Evolutionary conservation across 2,329 filamentous ascomycete species (phyloP).

Genomic region (Arthroderma uncinatum): DNA sequence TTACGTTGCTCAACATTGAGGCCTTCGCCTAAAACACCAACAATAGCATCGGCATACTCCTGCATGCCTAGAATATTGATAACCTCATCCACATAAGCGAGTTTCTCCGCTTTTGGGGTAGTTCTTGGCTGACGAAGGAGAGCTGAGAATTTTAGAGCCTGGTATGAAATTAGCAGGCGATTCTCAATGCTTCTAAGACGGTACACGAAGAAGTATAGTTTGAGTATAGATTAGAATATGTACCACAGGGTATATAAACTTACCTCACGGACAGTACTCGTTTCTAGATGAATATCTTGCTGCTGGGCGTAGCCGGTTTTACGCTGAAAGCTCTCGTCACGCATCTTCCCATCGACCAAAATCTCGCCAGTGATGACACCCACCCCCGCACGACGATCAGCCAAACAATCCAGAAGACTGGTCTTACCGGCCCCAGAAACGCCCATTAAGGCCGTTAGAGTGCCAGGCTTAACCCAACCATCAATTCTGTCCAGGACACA

Average conservation of each 20-base stretch:
- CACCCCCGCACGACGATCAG: constrained; percentile 65
- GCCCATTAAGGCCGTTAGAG: constrained; percentile 36
- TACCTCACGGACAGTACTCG: constrained; percentile 59
- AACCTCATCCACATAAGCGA: constrained; percentile 78
- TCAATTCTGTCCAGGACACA: constrained; percentile 46
- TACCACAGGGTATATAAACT: constrained; percentile 56
- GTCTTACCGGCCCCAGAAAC: constrained; percentile 83
- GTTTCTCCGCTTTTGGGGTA: constrained; percentile 60
- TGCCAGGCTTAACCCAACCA: constrained; percentile 89
- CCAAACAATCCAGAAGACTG: constrained; percentile 74
- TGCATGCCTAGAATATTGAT: constrained; percentile 87
- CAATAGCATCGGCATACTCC: constrained; percentile 80
- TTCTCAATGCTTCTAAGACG: no score
- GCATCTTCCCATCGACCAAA: constrained; percentile 61
- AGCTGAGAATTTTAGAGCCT: constrained; percentile 70
- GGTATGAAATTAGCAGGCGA: no score
- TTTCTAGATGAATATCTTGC: constrained; percentile 77
- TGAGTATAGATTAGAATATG: constrained; percentile 39
- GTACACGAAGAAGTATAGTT: not conserved
- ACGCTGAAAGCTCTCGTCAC: constrained; percentile 66
- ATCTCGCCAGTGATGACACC: constrained; percentile 84
- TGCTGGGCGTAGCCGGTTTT: constrained; percentile 71
- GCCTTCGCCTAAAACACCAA: constrained; percentile 75
- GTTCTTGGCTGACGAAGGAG: constrained; percentile 70
- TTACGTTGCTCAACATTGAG: constrained; percentile 54